These are phyloP conservation scores for Zygnema circumcarinatum DNA, from an alignment of 139 green algal genomes.

Conservation along the genomic window DNA sequence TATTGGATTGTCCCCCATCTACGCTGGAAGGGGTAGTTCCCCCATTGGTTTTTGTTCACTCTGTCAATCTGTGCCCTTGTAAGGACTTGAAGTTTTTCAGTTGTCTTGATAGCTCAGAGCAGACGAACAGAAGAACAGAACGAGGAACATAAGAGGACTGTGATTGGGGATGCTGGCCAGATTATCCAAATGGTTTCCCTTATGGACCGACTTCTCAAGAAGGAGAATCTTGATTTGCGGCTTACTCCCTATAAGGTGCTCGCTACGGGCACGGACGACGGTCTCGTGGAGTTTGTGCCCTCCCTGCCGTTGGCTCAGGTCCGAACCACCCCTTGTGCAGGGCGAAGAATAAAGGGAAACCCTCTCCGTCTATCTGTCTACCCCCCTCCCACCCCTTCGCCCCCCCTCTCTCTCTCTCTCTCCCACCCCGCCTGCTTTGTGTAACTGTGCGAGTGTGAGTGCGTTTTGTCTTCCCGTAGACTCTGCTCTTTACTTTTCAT, in stretches of 20 bases:
- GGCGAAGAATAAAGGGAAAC: no score
- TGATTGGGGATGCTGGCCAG: slow-evolving; percentile 34
- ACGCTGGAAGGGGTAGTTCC: not conserved
- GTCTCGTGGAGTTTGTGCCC: slow-evolving; percentile 94
- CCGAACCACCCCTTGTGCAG: not conserved
- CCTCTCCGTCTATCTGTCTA: not conserved
- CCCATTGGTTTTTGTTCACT: no score
- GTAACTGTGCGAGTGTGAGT: not conserved
- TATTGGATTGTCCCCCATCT: not conserved
- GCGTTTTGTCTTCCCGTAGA: no score
- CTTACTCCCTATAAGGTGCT: slow-evolving; percentile 90
- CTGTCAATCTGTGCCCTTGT: no score
- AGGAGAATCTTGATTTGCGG: slow-evolving; percentile 89
- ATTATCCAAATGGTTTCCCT: slow-evolving; percentile 87
- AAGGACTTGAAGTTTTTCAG: no score
- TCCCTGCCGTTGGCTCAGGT: slow-evolving; percentile 62
- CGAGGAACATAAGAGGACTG: no score
- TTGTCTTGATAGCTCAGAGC: no score
- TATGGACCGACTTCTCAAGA: slow-evolving; percentile 95
- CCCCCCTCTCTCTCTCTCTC: not conserved
- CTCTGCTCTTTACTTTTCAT: no score
- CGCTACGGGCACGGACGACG: slow-evolving; percentile 81
- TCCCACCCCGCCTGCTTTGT: not conserved
- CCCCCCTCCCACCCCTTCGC: not conserved
- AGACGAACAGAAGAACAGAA: no score